Percentiles rank a stretch among this genome's conserved stretches.
Evolutionary conservation across 139 green algal genomes (phyloP).

Genomic region (Trebouxia sp.): DNA sequence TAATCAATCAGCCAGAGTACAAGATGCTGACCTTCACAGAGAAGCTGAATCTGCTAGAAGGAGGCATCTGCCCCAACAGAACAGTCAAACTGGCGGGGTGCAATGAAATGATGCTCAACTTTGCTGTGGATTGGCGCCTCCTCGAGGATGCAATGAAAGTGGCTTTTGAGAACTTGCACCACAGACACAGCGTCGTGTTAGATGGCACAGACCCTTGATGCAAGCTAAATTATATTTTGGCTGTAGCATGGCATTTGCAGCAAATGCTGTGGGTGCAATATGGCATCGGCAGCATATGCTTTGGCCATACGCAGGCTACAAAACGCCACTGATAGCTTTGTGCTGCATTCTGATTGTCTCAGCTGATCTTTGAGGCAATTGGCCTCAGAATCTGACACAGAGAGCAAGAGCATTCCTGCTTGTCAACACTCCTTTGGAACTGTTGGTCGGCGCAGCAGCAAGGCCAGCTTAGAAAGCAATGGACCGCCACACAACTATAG

Average conservation of each 20-base stretch:
- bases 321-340: not conserved
- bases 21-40: not conserved
- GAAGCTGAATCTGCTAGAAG: not conserved
- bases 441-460: too few species aligned
- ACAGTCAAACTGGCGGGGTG: not conserved
- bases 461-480: too few species aligned
- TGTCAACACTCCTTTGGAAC: too few species aligned
- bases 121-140: not conserved
- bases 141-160: not conserved
- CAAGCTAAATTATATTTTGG: not conserved
- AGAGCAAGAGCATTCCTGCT: too few species aligned
- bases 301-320: not conserved
- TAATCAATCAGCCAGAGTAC: conserved; percentile 10
- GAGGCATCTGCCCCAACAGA: not conserved
- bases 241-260: too few species aligned
- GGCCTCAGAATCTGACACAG: too few species aligned
- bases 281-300: too few species aligned
- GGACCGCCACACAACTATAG: too few species aligned
- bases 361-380: too few species aligned
- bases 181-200: not conserved
- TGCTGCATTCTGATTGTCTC: too few species aligned
- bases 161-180: not conserved
- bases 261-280: too few species aligned
- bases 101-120: not conserved
- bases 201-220: not conserved